Conservation (phyloP, 352 stramenopile species). For the Phytopythium aichiense region DNA sequence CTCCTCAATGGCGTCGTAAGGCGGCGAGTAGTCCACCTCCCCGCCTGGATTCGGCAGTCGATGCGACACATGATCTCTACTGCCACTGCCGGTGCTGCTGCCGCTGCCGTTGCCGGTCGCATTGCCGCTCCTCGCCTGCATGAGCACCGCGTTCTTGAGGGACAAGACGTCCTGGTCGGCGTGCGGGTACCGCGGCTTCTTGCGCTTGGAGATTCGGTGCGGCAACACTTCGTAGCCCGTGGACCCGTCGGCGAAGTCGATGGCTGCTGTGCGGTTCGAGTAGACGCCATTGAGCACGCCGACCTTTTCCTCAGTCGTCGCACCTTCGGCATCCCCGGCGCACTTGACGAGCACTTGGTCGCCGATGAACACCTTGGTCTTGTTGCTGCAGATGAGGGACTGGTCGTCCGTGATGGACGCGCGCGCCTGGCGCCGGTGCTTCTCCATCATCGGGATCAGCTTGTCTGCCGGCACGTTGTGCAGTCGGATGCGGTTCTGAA, state of each 20-base stretch:
- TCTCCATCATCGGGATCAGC: conserved; percentile 52
- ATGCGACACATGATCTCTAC: neutral
- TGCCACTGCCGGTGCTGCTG: neutral
- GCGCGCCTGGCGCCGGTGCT: conserved; percentile 35
- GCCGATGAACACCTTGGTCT: conserved; percentile 70
- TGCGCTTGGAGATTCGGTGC: conserved; percentile 54
- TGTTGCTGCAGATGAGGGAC: conserved; percentile 54
- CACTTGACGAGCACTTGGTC: conserved; percentile 73
- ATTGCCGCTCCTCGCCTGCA: conserved; percentile 34
- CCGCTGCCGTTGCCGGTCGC: conserved; percentile 1
- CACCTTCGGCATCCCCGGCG: conserved; percentile 42
- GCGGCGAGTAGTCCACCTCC: conserved; percentile 2
- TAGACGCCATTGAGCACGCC: conserved; percentile 75
- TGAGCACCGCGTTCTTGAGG: conserved; percentile 74
- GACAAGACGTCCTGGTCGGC: conserved; percentile 60
- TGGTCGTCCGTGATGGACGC: conserved; percentile 69
- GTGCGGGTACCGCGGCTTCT: conserved; percentile 20
- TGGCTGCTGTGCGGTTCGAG: conserved; percentile 63
- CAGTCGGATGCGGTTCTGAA: conserved; percentile 63
- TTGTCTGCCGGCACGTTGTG: conserved; percentile 67
- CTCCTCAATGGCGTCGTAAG: conserved; percentile 40
- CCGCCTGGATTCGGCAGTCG: neutral
- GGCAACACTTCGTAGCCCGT: conserved; percentile 66
- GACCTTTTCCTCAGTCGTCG: conserved; percentile 53
- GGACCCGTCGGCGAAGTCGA: conserved; percentile 74